Evolutionary conservation across 129 eudicot species (phyloP).

Genomic region (Flaveria linearis): DNA sequence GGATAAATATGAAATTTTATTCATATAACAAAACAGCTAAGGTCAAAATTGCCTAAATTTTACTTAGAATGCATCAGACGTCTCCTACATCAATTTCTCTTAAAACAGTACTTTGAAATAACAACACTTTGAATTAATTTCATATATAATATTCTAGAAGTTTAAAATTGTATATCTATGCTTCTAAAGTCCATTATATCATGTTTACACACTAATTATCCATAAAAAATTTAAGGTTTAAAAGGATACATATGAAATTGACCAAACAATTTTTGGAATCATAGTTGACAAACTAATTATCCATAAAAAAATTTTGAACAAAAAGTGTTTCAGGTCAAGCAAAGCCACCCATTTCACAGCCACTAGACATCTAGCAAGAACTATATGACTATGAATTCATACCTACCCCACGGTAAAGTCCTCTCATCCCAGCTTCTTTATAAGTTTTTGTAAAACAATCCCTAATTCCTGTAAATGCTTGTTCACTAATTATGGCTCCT

Average conservation of each 20-base stretch:
- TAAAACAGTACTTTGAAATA: background rate
- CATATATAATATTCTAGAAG: background rate
- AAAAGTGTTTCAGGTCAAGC: background rate
- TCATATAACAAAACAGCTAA: background rate
- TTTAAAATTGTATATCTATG: background rate
- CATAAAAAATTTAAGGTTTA: background rate
- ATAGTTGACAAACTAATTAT: background rate
- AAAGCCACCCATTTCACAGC: constrained; percentile 12
- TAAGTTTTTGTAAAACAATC: constrained; percentile 84
- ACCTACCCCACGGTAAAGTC: constrained; percentile 97
- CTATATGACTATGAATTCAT: constrained; percentile 30
- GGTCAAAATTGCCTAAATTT: background rate
- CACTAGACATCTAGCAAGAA: constrained; percentile 7
- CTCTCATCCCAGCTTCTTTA: constrained; percentile 86
- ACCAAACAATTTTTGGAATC: background rate
- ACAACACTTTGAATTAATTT: background rate
- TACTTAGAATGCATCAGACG: background rate
- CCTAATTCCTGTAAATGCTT: constrained; percentile 68
- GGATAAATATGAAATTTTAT: background rate
- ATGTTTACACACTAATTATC: background rate
- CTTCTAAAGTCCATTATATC: background rate
- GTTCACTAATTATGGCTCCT: constrained; percentile 51
- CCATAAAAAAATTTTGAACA: background rate
- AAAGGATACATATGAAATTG: background rate
- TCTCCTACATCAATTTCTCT: background rate